Evolutionary conservation across 2,329 filamentous ascomycete genomes (phyloP).

Genomic region (Hypoxylon sp.): DNA sequence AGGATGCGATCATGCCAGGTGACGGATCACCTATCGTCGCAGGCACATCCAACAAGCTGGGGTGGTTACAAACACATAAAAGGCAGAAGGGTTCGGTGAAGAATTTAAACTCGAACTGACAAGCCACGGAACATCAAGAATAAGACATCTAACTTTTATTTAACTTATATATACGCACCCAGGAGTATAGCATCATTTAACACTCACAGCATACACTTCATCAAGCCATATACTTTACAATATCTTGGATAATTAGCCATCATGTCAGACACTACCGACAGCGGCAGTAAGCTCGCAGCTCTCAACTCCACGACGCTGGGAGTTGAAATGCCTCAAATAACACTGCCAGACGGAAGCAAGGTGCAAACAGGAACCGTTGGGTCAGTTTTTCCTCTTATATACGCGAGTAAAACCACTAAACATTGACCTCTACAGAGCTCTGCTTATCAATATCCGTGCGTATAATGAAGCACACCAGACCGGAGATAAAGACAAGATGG

Average conservation of each 20-base stretch:
- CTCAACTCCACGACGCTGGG: slow-evolving; percentile 50
- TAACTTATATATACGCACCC: not conserved
- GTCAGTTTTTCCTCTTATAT: slow-evolving; percentile 31
- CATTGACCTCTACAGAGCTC: slow-evolving; percentile 37
- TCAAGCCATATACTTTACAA: not conserved
- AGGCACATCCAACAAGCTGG: not conserved
- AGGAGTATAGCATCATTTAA: not conserved
- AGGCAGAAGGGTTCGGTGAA: not conserved
- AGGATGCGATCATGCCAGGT: not conserved
- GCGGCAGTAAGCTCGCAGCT: slow-evolving; percentile 42
- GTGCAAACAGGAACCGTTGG: slow-evolving; percentile 53
- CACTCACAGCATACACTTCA: not conserved
- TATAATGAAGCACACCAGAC: slow-evolving; percentile 49
- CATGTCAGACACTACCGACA: slow-evolving; percentile 33
- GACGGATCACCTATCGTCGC: not conserved
- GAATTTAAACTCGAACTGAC: not conserved
- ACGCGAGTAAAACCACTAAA: slow-evolving; percentile 1
- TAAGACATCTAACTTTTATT: not conserved
- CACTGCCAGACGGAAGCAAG: slow-evolving; percentile 49
- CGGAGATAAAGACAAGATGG: slow-evolving; percentile 40
- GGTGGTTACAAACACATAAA: slow-evolving; percentile 5
- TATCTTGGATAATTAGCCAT: not conserved
- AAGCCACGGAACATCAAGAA: not conserved
- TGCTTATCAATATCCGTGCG: slow-evolving; percentile 49
- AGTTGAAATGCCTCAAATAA: slow-evolving; percentile 50